Evolutionary conservation across 2,329 filamentous ascomycete genomes (phyloP).

Genomic region (Sarocladium oryzae): DNA sequence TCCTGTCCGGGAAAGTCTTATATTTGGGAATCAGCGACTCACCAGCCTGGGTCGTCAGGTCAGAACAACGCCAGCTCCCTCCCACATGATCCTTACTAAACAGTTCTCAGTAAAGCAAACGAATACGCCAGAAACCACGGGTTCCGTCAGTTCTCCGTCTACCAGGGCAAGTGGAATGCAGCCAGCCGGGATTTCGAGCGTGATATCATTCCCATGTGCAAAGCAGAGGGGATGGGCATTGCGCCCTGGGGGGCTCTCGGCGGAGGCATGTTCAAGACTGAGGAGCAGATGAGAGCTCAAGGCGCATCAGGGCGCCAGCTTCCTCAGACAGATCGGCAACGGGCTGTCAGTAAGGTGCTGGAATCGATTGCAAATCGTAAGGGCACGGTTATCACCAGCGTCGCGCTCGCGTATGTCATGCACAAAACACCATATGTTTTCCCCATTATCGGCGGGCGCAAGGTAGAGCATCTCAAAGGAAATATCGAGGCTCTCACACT

Average conservation of each 20-base stretch:
- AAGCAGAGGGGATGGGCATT: conserved; percentile 42
- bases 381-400: conserved; percentile 36
- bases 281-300: conserved; percentile 25
- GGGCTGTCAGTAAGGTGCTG: conserved; percentile 38
- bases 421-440: conserved; percentile 67
- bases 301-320: conserved; percentile 27
- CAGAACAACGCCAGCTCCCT: conserved; percentile 3
- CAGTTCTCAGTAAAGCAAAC: conserved; percentile 51
- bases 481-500: conserved; percentile 64
- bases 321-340: conserved; percentile 45
- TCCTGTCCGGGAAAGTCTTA: conserved; percentile 52
- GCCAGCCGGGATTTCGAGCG: conserved; percentile 32
- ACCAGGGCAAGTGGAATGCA: conserved; percentile 37
- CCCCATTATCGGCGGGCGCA: conserved; percentile 65
- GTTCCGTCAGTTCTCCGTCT: conserved; percentile 59
- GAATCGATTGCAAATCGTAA: conserved; percentile 43
- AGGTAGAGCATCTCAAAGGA: conserved; percentile 59
- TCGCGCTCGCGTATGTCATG: conserved; percentile 67
- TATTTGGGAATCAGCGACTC: conserved; percentile 64
- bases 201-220: conserved; percentile 38
- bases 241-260: conserved; percentile 53
- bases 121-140: conserved; percentile 64
- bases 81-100: conserved; percentile 1
- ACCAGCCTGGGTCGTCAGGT: conserved; percentile 61
- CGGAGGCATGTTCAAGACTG: conserved; percentile 39